These are phyloP conservation scores for Vanderwaltozyma tropicalis DNA, from an alignment of 805 yeast genomes.

Conservation along the genomic window DNA sequence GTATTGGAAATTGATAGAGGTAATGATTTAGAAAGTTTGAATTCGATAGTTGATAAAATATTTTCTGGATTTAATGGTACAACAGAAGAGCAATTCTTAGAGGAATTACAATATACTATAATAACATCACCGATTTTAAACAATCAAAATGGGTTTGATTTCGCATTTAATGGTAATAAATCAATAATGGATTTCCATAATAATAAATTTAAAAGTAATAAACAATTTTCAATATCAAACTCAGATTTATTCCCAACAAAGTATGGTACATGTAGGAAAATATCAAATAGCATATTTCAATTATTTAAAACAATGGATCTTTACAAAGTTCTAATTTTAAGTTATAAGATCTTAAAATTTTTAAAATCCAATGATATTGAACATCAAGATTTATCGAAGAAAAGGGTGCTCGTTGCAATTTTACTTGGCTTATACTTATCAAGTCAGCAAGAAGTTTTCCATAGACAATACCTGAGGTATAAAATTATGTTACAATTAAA, in stretches of 20 bases:
- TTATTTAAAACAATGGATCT: slow-evolving; percentile 6
- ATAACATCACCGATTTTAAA: slow-evolving; percentile 41
- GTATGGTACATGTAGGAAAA: slow-evolving; percentile 10
- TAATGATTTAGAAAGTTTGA: not conserved
- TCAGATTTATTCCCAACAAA: slow-evolving; percentile 11
- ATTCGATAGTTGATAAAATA: not conserved
- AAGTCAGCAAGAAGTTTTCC: slow-evolving; percentile 16
- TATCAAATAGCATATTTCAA: slow-evolving; percentile 2
- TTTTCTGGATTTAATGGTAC: not conserved
- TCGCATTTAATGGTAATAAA: slow-evolving; percentile 13
- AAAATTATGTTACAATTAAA: slow-evolving; percentile 11
- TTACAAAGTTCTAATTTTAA: slow-evolving; percentile 3
- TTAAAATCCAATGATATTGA: not conserved
- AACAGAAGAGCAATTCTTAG: slow-evolving; percentile 29
- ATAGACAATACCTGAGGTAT: slow-evolving; percentile 12
- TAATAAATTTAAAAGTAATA: not conserved
- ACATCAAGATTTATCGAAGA: not conserved
- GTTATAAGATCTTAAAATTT: not conserved
- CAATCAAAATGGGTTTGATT: slow-evolving; percentile 26
- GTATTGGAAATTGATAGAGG: too few relatives aligned
- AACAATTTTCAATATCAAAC: not conserved
- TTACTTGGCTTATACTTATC: slow-evolving; percentile 13
- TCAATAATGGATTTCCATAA: slow-evolving; percentile 14
- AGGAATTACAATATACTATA: slow-evolving; percentile 41
- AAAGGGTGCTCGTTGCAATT: slow-evolving; percentile 7